Evolutionary conservation across 208 protist genomes (phyloP), one percentile per base, ranked within the genome.

Genomic region (Crithidia fasciculata): DNA sequence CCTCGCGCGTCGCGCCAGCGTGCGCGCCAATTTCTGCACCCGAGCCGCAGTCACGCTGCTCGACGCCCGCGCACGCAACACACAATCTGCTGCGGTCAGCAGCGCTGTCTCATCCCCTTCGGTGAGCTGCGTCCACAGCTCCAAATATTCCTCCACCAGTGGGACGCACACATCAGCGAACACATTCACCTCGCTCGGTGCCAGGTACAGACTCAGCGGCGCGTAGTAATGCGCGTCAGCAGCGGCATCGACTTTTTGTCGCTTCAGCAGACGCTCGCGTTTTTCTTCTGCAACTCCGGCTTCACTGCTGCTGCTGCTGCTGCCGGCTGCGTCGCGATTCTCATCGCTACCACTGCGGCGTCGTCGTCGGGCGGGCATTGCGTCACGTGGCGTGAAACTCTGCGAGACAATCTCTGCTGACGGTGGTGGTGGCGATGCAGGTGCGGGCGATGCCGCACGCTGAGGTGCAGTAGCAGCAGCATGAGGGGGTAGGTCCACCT

Each of bases 51-150:
- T 28, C 28, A 28, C 28, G 53, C 53, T 18, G 19, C 39, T 55
- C 6, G 57, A 19, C 16, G 66, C 44, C 3, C 41, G 56, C 8
- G 49, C 44, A 0, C 44, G 10, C 41, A 72, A 8, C 2, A 68
- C 49, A 18, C 40, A 61, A 19, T 78, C 43, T 19, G 74, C 74
- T 18, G 74, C 74, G 0, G 37, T 39, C 13, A 28, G 39, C 19
- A 74, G 36, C 53, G 67, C 47, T 15, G 0, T 36, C 15, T 39
- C 28, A 39, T 79, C 74, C 8, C 49, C 74, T 37, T 74, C 67
- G 12, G 61, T 69, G 36, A 79, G 41, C 41, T 70, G 74, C 67
- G 65, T 43, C 74, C 74, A 79, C 10, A 61, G 53, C 4, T 66
- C 45, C 53, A 79, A 60, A 43, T 79, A 79, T 10, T 62, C 67